Evolutionary conservation across 2,329 filamentous ascomycete species (phyloP).

Genomic region (Metarhizium album): DNA sequence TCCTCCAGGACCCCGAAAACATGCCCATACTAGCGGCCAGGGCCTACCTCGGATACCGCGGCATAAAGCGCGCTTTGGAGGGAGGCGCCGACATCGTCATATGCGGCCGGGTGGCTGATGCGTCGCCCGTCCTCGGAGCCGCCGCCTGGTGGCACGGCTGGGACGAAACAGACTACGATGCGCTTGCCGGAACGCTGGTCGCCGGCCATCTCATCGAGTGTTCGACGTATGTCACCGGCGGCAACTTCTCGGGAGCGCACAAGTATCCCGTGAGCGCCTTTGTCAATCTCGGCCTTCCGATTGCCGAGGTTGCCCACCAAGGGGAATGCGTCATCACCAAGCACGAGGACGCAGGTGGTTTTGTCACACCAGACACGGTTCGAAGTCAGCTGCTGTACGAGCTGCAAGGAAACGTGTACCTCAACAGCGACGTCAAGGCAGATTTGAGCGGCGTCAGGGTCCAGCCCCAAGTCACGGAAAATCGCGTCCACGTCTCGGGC

Average conservation of each 20-base stretch:
- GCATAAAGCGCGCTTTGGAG: conserved; percentile 26
- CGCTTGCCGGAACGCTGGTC: conserved; percentile 33
- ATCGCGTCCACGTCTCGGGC: conserved; percentile 29
- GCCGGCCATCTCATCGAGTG: conserved; percentile 42
- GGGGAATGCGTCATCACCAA: conserved; percentile 38
- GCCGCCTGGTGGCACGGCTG: conserved; percentile 43
- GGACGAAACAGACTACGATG: conserved; percentile 31
- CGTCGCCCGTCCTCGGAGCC: conserved; percentile 37
- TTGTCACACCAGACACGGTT: conserved; percentile 25
- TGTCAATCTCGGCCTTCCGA: conserved; percentile 32
- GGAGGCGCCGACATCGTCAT: conserved; percentile 30
- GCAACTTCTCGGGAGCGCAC: conserved; percentile 36
- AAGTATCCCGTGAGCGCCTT: conserved; percentile 11
- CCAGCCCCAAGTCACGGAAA: conserved; percentile 19
- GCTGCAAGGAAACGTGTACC: conserved; percentile 34
- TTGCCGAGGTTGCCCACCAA: conserved; percentile 35
- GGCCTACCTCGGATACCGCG: conserved; percentile 40
- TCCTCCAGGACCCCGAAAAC: conserved; percentile 9
- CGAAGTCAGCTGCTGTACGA: conserved; percentile 39
- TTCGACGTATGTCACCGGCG: conserved; percentile 38
- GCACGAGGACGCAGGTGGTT: conserved; percentile 31
- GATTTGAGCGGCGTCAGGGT: conserved; percentile 25
- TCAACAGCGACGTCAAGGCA: conserved; percentile 37
- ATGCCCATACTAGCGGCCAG: conserved; percentile 23
- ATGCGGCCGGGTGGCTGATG: conserved; percentile 32